Base-by-base conservation (phyloP, 768 basidiomycete genomes). In the Lepiota venenata region DNA sequence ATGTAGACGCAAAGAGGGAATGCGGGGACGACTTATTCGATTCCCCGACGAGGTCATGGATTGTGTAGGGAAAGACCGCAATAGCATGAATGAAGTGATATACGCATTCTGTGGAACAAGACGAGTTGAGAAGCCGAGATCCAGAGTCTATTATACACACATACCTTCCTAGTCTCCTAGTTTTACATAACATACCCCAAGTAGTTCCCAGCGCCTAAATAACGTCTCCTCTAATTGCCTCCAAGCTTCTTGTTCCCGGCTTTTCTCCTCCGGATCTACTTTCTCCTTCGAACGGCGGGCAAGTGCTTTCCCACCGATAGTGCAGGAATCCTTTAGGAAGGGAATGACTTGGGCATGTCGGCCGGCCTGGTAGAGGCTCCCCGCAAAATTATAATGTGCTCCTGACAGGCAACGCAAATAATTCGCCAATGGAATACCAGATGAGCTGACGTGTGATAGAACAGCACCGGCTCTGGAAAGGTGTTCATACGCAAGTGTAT, bases 101-200 rank as follows among this genome's bases (percentile, higher is more conserved):
- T 80, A 83, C 12, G 88, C 84, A 52, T 77, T 74, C 88, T 91
- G 43, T 22, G 36, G 5, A 1, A 37, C n/a, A 21, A 35, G 20
- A 36, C 46, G 3, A 44, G 35, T 45, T 9, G 25, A 27, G 16
- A 35, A 4, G 12, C 12, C 12, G 44, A 4, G 18, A n/a, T 50
- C 11, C 42, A 46, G 43, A 29, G 55, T n/a, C n/a, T n/a, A n/a
- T 48, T 55, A 50, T 41, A 48, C 47, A 38, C 14, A 66, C 75
- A 27, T 42, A 91, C 93, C 78, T 80, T 81, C 18, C 87, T 77
- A 59, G n/a, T 96, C 88, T 0, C 86, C 87, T 22, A 84, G 83
- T 66, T 90, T 93, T 25, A 80, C 77, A 62, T 83, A 84, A 64
- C 91, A 93, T 3, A 87, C 82, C 0, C 81, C 93, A 21, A 95